phyloP scores from a whole-genome alignment of 176 grass and related monocot genomes.

The Lolium perenne region DNA sequence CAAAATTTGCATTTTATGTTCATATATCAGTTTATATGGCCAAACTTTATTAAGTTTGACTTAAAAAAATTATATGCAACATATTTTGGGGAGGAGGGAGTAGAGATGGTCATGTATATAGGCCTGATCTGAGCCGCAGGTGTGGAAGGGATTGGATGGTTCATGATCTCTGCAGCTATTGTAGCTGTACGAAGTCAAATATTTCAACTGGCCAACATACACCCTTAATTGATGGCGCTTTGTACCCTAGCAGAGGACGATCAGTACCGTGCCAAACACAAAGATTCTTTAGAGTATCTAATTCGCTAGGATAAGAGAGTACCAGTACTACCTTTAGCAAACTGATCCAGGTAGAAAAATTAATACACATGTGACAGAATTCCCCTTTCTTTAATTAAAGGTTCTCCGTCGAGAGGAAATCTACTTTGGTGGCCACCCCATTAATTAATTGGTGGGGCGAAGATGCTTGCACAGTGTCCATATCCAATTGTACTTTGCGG shows the following conservation, averaged over 20 bases:
- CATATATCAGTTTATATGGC: too few species aligned
- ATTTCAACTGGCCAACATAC: not conserved
- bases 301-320: slow-evolving; percentile 26
- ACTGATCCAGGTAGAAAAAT: slow-evolving; percentile 4
- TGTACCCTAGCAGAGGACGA: not conserved
- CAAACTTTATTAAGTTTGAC: too few species aligned
- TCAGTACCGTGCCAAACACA: not conserved
- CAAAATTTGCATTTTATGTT: too few species aligned
- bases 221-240: not conserved
- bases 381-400: slow-evolving; percentile 47
- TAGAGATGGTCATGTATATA: not conserved
- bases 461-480: slow-evolving; percentile 34
- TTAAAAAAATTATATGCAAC: too few species aligned
- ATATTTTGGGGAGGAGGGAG: too few species aligned
- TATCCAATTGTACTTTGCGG: slow-evolving; percentile 38
- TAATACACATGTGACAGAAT: slow-evolving; percentile 52
- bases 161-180: not conserved
- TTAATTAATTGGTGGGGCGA: slow-evolving; percentile 46
- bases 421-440: slow-evolving; percentile 48
- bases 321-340: not conserved
- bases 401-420: slow-evolving; percentile 36
- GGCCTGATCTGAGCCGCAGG: not conserved
- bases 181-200: slow-evolving; percentile 11
- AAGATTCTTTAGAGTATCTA: slow-evolving; percentile 11
- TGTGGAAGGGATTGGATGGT: not conserved